Percentiles rank a stretch among this genome's conserved stretches.
These are phyloP conservation scores for Rhododendron mucronatum DNA, from an alignment of 148 eudicot species.

Conservation along the genomic window DNA sequence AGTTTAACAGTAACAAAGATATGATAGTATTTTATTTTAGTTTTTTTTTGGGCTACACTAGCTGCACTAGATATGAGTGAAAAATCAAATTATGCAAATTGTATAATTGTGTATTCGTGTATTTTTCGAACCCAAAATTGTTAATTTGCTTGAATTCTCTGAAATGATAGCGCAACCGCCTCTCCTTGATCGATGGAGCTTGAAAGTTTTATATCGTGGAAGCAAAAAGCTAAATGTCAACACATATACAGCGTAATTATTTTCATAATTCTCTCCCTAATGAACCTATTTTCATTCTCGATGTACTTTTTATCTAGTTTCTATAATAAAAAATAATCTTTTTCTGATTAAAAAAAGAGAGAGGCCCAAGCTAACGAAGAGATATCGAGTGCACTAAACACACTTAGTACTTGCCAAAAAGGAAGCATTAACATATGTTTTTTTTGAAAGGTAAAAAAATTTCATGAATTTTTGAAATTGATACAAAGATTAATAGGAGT, in stretches of 20 bases:
- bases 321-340: no score
- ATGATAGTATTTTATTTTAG: no score
- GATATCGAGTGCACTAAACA: neutral
- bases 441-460: no score
- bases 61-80: neutral
- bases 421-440: neutral
- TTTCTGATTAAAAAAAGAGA: no score
- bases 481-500: no score
- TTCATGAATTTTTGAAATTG: no score
- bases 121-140: neutral
- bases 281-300: neutral
- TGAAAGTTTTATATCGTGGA: neutral
- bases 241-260: neutral
- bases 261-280: neutral
- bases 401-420: neutral
- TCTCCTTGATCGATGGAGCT: neutral
- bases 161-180: neutral
- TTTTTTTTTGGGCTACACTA: no score
- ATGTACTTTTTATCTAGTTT: no score
- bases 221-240: neutral
- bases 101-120: neutral
- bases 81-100: neutral
- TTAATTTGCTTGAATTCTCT: neutral
- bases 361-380: neutral
- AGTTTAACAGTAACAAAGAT: no score